These are phyloP conservation scores for Cordyceps cicadae DNA, from an alignment of 2,329 filamentous ascomycete species.

Conservation along the genomic window DNA sequence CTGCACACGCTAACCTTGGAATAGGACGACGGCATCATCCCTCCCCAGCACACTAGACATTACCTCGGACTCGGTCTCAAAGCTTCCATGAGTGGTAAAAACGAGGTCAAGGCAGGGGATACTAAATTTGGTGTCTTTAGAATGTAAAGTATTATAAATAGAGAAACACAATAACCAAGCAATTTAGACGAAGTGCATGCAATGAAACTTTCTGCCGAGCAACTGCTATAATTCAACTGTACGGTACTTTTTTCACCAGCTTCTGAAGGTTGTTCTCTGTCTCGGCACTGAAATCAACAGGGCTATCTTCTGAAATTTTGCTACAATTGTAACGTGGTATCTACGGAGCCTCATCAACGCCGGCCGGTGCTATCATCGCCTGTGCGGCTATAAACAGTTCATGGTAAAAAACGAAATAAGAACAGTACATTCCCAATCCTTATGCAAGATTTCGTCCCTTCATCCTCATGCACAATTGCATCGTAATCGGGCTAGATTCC, in stretches of 20 bases:
- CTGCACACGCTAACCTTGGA: neutral
- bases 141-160: slow-evolving; percentile 48
- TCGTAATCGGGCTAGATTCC: neutral
- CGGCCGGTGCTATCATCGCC: slow-evolving; percentile 3
- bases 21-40: slow-evolving; percentile 73
- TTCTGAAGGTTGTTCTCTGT: neutral
- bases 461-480: neutral
- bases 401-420: slow-evolving; percentile 7
- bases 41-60: slow-evolving; percentile 64
- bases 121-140: slow-evolving; percentile 75
- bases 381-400: slow-evolving; percentile 1
- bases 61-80: slow-evolving; percentile 66
- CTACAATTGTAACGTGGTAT: slow-evolving; percentile 1
- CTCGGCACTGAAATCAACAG: neutral
- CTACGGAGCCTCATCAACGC: slow-evolving; percentile 7
- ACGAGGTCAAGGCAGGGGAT: slow-evolving; percentile 50
- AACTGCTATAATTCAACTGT: neutral
- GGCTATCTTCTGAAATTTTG: neutral
- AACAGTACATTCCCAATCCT: slow-evolving; percentile 5
- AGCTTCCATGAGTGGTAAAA: slow-evolving; percentile 61
- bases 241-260: neutral
- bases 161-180: neutral
- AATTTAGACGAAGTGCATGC: neutral
- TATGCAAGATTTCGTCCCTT: slow-evolving; percentile 9
- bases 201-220: neutral